Percentiles rank a stretch among this genome's conserved stretches.
Evolutionary conservation across 139 green algal species (phyloP).

Genomic region (Edaphochlamys debaryana): DNA sequence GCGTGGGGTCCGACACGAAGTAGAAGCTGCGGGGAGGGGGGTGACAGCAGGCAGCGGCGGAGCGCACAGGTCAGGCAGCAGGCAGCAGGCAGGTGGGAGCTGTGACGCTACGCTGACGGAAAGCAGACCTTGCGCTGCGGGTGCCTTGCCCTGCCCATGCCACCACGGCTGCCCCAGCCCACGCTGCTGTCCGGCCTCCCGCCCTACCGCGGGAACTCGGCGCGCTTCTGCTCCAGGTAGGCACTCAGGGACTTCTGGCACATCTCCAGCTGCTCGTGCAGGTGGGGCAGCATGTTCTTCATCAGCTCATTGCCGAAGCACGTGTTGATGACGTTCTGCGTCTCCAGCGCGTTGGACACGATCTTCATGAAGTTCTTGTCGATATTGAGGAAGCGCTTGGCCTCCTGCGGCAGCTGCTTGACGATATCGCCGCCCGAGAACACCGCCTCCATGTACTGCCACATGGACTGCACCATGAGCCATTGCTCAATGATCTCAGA

Average conservation of each 20-base stretch:
- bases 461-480: conserved; percentile 94
- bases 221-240: conserved; percentile 96
- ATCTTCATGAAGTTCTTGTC: conserved; percentile 98
- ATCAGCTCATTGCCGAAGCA: conserved; percentile 88
- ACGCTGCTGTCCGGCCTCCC: too few species aligned
- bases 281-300: conserved; percentile 91
- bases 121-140: too few species aligned
- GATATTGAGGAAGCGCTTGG: conserved; percentile 96
- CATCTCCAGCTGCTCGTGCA: conserved; percentile 95
- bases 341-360: conserved; percentile 84
- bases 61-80: not conserved
- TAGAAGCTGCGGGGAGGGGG: conserved; percentile 79
- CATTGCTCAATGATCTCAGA: conserved; percentile 95
- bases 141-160: too few species aligned
- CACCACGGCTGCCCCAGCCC: too few species aligned
- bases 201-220: conserved; percentile 88
- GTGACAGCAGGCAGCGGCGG: not conserved
- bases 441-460: conserved; percentile 98
- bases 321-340: conserved; percentile 85
- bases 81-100: not conserved
- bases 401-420: conserved; percentile 94
- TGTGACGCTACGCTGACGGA: too few species aligned
- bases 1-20: conserved; percentile 96
- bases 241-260: conserved; percentile 93
- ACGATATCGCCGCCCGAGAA: conserved; percentile 96